A percentile compares a stretch with the other conserved stretches of the same genome.
Conservation (phyloP, 106 monocot species). For the Allium cepa region DNA sequence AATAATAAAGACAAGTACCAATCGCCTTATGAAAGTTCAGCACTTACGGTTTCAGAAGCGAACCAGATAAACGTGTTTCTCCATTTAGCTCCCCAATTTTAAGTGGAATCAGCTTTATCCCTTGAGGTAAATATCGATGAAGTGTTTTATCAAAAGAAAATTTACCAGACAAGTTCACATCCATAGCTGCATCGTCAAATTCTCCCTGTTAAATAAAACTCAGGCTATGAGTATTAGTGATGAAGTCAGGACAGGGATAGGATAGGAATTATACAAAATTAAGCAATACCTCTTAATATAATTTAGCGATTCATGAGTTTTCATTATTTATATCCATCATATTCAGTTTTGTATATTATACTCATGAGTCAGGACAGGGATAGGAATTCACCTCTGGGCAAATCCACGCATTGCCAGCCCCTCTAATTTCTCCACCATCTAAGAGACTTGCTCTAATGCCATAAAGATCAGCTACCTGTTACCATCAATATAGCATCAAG, state of each 20-base stretch:
- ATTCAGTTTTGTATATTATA: too few relatives aligned
- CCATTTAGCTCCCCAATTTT: constrained; percentile 94
- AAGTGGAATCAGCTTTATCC: constrained; percentile 48
- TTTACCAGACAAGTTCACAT: constrained; percentile 88
- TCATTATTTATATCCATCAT: too few relatives aligned
- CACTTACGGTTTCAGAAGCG: constrained; percentile 86
- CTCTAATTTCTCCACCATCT: constrained; percentile 98
- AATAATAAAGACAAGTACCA: neutral
- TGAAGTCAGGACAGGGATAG: too few relatives aligned
- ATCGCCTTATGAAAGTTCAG: neutral
- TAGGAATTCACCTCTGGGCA: constrained; percentile 67
- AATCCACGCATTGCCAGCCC: constrained; percentile 98
- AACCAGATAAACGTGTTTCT: constrained; percentile 88
- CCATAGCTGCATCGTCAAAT: constrained; percentile 85
- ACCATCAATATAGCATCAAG: constrained; percentile 8
- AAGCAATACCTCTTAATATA: too few relatives aligned
- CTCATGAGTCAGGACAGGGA: too few relatives aligned
- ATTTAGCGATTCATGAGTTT: too few relatives aligned
- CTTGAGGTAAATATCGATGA: constrained; percentile 56
- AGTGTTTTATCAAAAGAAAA: constrained; percentile 75
- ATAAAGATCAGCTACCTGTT: constrained; percentile 95
- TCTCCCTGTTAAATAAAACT: constrained; percentile 55
- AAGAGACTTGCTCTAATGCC: constrained; percentile 87
- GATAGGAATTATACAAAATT: too few relatives aligned
- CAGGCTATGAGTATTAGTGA: too few relatives aligned